These are phyloP conservation scores for Mortierella sp. DNA, from an alignment of 371 early-diverging fungal species.

Conservation along the genomic window DNA sequence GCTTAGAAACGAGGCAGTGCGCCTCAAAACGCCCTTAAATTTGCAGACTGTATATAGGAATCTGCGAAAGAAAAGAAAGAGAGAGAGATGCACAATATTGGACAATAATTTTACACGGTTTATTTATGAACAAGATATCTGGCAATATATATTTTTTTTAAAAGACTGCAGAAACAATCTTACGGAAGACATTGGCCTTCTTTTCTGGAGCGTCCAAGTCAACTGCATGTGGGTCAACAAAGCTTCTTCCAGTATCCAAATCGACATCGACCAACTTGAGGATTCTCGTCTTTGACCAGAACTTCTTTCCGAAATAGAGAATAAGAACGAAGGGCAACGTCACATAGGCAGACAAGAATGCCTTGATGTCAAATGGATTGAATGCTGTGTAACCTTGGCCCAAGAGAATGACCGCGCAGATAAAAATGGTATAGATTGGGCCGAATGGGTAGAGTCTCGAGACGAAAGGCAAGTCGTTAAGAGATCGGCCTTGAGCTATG, in stretches of 20 bases:
- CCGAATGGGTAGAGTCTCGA: conserved; percentile 80
- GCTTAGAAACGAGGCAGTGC: too few species aligned
- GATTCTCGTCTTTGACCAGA: conserved; percentile 63
- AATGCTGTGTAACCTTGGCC: conserved; percentile 74
- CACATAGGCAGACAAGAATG: conserved; percentile 58
- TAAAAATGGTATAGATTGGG: conserved; percentile 70
- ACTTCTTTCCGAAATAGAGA: conserved; percentile 68
- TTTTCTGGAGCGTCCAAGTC: conserved; percentile 15
- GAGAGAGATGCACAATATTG: too few species aligned
- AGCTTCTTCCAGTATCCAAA: conserved; percentile 67
- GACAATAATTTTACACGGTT: too few species aligned
- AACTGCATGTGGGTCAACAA: not conserved
- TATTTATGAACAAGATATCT: too few species aligned
- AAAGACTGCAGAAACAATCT: conserved; percentile 21
- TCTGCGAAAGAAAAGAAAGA: too few species aligned
- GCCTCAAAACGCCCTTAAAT: too few species aligned
- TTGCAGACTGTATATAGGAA: too few species aligned
- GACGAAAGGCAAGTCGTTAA: conserved; percentile 79
- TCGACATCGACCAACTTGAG: conserved; percentile 70
- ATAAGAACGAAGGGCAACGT: conserved; percentile 50
- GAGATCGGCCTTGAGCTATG: conserved; percentile 73
- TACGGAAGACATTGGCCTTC: conserved; percentile 24
- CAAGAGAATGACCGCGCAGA: conserved; percentile 69
- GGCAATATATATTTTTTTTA: conserved; percentile 7
- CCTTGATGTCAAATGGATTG: conserved; percentile 35